These are phyloP conservation scores for Panicum virgatum DNA, from an alignment of 202 grass and related monocot genomes.

Conservation along the genomic window DNA sequence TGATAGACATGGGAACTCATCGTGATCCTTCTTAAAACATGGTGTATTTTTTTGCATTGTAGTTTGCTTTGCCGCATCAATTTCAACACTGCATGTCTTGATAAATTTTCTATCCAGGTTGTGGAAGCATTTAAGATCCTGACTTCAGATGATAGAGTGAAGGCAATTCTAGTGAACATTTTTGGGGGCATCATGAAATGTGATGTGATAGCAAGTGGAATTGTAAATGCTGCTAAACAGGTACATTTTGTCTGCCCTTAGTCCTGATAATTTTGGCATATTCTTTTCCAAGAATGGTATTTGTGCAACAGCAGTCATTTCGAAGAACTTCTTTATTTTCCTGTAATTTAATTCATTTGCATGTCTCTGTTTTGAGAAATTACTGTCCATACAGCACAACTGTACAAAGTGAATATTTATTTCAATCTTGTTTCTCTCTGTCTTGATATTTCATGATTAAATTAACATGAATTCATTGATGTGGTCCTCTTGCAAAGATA, in stretches of 20 bases:
- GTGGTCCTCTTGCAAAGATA: not conserved
- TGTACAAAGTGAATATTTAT: conserved; percentile 7
- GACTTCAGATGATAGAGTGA: conserved; percentile 98
- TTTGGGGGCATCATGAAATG: conserved; percentile 99
- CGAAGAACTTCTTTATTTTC: not conserved
- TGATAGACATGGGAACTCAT: not conserved
- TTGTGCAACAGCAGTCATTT: not conserved
- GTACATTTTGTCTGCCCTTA: conserved; percentile 31
- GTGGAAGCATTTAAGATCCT: conserved; percentile 99
- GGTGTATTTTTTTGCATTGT: not conserved
- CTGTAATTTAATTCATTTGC: not conserved
- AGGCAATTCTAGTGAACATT: conserved; percentile 99
- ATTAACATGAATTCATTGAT: not conserved
- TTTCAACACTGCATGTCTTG: conserved; percentile 21
- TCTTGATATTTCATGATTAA: not conserved
- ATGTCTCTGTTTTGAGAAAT: not conserved
- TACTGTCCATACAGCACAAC: not conserved
- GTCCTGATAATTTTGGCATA: not conserved
- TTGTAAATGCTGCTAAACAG: conserved; percentile 95
- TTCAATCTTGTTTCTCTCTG: not conserved
- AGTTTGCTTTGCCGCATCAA: not conserved
- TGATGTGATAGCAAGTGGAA: conserved; percentile 97
- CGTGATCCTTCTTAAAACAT: not conserved
- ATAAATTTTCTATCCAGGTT: conserved; percentile 55
- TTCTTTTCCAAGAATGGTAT: not conserved